These are phyloP conservation scores for Botrytis cinerea DNA, from an alignment of 2,329 filamentous ascomycete genomes.

Conservation along the genomic window DNA sequence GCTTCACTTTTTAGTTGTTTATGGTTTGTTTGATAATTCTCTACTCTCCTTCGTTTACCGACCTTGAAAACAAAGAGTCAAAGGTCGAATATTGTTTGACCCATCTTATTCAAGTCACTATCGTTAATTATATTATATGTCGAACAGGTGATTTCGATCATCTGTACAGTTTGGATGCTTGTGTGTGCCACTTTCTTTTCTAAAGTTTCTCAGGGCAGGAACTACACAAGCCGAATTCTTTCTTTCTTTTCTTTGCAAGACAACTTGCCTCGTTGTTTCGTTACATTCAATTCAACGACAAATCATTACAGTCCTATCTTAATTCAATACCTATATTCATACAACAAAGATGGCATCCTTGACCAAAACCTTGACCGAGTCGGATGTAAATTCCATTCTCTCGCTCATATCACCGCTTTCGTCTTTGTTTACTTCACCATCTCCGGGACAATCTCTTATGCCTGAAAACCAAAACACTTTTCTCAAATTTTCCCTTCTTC, in stretches of 20 bases:
- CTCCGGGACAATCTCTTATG: neutral
- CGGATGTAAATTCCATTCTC: neutral
- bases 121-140: neutral
- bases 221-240: neutral
- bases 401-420: neutral
- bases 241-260: neutral
- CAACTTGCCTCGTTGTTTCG: neutral
- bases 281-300: neutral
- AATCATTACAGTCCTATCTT: neutral
- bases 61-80: neutral
- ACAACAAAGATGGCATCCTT: neutral
- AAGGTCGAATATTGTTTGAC: neutral
- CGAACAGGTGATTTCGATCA: neutral
- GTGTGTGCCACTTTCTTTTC: neutral
- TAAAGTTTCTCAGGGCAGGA: neutral
- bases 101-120: neutral
- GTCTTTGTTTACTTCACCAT: neutral
- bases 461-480: neutral
- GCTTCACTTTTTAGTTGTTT: neutral
- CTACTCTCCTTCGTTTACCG: neutral
- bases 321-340: neutral
- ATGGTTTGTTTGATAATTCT: neutral
- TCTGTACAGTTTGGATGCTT: neutral
- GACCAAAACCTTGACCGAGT: neutral
- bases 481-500: neutral